These are phyloP conservation scores for Blumeria hordei DNA, from an alignment of 2,329 filamentous ascomycete genomes.

Conservation along the genomic window DNA sequence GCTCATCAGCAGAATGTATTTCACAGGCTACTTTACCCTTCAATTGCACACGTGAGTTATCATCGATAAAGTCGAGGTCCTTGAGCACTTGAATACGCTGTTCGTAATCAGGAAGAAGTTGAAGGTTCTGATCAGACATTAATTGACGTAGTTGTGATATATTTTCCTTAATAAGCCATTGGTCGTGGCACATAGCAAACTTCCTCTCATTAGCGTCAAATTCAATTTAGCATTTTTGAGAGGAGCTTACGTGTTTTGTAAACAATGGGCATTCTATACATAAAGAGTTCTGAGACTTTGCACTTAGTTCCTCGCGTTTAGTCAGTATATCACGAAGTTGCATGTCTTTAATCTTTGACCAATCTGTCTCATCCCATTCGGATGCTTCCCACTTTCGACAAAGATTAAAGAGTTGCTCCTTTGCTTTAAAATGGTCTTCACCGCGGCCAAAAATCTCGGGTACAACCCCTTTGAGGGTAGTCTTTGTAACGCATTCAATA, in stretches of 20 bases:
- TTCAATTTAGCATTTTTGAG: no score
- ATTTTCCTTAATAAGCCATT: conserved; percentile 89
- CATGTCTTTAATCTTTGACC: conserved; percentile 60
- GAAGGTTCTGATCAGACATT: conserved; percentile 89
- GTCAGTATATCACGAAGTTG: conserved; percentile 57
- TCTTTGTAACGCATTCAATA: conserved; percentile 64
- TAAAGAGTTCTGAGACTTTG: conserved; percentile 35
- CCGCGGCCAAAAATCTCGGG: conserved; percentile 32
- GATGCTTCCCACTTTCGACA: conserved; percentile 50
- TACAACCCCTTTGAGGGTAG: conserved; percentile 31
- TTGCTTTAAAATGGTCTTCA: conserved; percentile 27
- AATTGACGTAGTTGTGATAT: conserved; percentile 68
- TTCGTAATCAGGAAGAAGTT: conserved; percentile 87
- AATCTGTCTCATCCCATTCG: conserved; percentile 66
- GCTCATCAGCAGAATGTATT: conserved; percentile 88
- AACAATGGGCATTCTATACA: conserved; percentile 54
- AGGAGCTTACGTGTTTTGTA: conserved; percentile 51
- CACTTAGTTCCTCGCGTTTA: conserved; percentile 39
- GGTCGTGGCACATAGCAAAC: conserved; percentile 90
- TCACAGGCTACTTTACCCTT: conserved; percentile 98
- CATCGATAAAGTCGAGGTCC: conserved; percentile 80
- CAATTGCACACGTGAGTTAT: conserved; percentile 64
- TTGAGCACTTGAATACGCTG: conserved; percentile 81
- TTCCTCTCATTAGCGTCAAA: conserved; percentile 15
- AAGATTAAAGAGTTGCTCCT: conserved; percentile 42